Evolutionary conservation across 176 grass and related monocot species (phyloP).

Genomic region (Panicum miliaceum): DNA sequence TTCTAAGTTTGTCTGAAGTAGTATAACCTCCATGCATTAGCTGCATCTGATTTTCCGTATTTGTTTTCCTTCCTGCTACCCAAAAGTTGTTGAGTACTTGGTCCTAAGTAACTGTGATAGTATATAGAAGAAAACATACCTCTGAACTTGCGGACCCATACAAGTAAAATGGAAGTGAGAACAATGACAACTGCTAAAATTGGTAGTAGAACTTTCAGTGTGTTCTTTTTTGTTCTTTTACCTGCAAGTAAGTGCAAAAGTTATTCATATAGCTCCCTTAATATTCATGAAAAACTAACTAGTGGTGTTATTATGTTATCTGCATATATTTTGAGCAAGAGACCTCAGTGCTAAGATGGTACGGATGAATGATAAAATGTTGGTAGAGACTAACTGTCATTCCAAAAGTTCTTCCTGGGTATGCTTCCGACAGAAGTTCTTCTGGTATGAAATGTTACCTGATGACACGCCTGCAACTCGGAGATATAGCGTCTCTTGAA

Average conservation of each 20-base stretch:
- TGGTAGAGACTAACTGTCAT: background rate
- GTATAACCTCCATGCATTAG: background rate
- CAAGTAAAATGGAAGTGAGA: background rate
- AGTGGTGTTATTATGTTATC: background rate
- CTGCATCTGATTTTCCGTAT: background rate
- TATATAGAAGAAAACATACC: background rate
- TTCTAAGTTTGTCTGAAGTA: background rate
- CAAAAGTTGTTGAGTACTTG: background rate
- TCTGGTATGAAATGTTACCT: background rate
- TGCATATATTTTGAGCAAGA: background rate
- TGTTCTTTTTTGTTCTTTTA: background rate
- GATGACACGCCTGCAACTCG: slow-evolving; percentile 13
- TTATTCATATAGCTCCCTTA: background rate
- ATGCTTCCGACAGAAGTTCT: background rate
- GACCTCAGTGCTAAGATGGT: background rate
- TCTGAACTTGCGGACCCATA: background rate
- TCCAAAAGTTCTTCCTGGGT: background rate
- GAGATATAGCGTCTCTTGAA: slow-evolving; percentile 44
- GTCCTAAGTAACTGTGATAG: background rate
- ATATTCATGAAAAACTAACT: background rate
- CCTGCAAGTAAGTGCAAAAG: background rate
- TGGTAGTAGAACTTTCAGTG: background rate
- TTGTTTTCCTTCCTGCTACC: background rate
- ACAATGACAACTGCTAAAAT: background rate
- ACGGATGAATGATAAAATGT: background rate